Percentiles rank a stretch among this genome's conserved stretches.
Conservation (phyloP, 2,329 filamentous ascomycete species). For the Dactylellina cionopaga region DNA sequence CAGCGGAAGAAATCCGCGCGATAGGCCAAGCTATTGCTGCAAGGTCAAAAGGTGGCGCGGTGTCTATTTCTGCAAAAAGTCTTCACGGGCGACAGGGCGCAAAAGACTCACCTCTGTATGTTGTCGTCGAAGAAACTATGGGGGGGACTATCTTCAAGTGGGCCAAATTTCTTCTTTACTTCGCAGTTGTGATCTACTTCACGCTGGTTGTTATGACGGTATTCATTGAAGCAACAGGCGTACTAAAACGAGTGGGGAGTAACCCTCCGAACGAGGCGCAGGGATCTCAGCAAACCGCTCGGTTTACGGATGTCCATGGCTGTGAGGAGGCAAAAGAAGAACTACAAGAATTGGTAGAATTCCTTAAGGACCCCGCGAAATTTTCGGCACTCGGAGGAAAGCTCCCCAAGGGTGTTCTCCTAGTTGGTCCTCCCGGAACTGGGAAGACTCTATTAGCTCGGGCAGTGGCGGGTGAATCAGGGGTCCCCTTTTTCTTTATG, state of each 20-base stretch:
- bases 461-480: constrained; percentile 94
- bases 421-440: constrained; percentile 94
- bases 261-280: constrained; percentile 83
- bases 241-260: constrained; percentile 80
- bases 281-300: constrained; percentile 88
- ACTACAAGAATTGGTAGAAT: constrained; percentile 94
- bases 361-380: constrained; percentile 89
- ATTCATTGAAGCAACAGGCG: constrained; percentile 80
- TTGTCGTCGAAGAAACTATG: constrained; percentile 91
- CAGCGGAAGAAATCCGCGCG: constrained; percentile 70
- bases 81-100: constrained; percentile 67
- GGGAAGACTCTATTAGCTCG: constrained; percentile 96
- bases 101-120: constrained; percentile 88
- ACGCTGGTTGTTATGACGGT: constrained; percentile 82
- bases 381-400: constrained; percentile 96
- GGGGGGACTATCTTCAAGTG: constrained; percentile 85
- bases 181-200: constrained; percentile 80
- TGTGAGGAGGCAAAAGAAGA: constrained; percentile 99
- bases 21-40: constrained; percentile 84
- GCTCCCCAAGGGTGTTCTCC: constrained; percentile 92
- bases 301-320: constrained; percentile 93
- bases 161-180: constrained; percentile 85
- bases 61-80: constrained; percentile 66
- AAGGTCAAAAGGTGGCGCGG: constrained; percentile 73
- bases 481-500: constrained; percentile 99